Evolutionary conservation across 2,329 filamentous ascomycete genomes (phyloP).

Genomic region (Ascochyta viciae-villosae): DNA sequence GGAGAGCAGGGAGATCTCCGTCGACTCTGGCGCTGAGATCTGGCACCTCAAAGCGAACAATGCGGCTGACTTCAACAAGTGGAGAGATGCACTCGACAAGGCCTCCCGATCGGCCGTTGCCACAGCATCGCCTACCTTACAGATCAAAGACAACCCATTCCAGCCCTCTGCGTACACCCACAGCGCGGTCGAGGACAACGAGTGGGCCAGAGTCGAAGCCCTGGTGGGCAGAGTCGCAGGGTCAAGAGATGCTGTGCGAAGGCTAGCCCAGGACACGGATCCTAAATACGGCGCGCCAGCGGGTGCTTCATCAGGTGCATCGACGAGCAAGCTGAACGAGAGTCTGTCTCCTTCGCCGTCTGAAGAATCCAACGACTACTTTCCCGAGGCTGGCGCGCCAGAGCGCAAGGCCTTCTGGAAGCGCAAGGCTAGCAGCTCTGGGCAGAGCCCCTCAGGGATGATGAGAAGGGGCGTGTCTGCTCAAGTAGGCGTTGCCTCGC

Average conservation of each 20-base stretch:
- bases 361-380: slow-evolving; percentile 64
- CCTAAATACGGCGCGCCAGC: slow-evolving; percentile 60
- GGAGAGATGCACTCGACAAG: slow-evolving; percentile 84
- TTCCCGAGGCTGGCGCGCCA: slow-evolving; percentile 47
- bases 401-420: slow-evolving; percentile 89
- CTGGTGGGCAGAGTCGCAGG: slow-evolving; percentile 86
- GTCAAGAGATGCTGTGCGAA: slow-evolving; percentile 84
- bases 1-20: slow-evolving; percentile 86
- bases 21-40: slow-evolving; percentile 95
- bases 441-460: slow-evolving; percentile 50
- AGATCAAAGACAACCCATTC: slow-evolving; percentile 35
- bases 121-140: slow-evolving; percentile 38
- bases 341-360: slow-evolving; percentile 50
- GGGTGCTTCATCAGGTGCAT: slow-evolving; percentile 40
- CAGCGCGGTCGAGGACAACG: slow-evolving; percentile 69
- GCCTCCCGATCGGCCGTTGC: slow-evolving; percentile 66
- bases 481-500: slow-evolving; percentile 59
- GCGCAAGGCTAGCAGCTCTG: slow-evolving; percentile 72
- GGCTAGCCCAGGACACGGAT: slow-evolving; percentile 84
- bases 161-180: slow-evolving; percentile 26
- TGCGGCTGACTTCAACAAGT: slow-evolving; percentile 83
- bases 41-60: slow-evolving; percentile 92
- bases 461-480: slow-evolving; percentile 60
- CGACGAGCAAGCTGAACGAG: slow-evolving; percentile 39
- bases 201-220: slow-evolving; percentile 87